Percentiles rank a stretch among this genome's conserved stretches.
These are phyloP conservation scores for Suillus spraguei DNA, from an alignment of 768 basidiomycete species.

Conservation along the genomic window DNA sequence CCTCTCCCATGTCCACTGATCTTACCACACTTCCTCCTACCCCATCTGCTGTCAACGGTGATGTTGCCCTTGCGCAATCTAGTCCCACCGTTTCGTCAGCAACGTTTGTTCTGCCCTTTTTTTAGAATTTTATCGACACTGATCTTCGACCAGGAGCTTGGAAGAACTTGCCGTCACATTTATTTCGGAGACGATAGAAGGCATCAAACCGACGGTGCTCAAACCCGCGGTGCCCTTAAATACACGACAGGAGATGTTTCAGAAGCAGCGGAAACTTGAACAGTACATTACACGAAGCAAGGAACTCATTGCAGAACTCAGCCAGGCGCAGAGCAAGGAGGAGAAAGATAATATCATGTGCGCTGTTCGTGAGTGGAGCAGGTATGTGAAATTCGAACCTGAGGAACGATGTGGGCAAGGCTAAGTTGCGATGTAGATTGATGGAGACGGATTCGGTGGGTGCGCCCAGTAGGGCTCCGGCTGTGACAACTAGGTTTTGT, in stretches of 20 bases:
- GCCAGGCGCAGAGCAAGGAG: slow-evolving; percentile 48
- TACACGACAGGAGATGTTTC: slow-evolving; percentile 40
- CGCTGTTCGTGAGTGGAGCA: slow-evolving; percentile 50
- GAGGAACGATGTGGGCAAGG: not conserved
- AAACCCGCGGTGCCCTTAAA: slow-evolving; percentile 16
- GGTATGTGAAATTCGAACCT: slow-evolving; percentile 43
- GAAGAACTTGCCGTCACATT: slow-evolving; percentile 60
- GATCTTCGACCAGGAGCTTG: slow-evolving; percentile 23
- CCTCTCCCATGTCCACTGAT: not conserved
- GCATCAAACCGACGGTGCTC: slow-evolving; percentile 32
- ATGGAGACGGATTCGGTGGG: slow-evolving; percentile 15
- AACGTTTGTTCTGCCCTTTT: slow-evolving; percentile 5
- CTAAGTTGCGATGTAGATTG: slow-evolving; percentile 13
- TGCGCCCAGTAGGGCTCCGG: not conserved
- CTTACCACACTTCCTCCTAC: slow-evolving; percentile 5
- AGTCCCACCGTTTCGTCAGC: slow-evolving; percentile 6
- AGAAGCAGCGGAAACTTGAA: slow-evolving; percentile 50
- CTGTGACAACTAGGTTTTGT: slow-evolving; percentile 14
- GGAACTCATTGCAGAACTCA: slow-evolving; percentile 48
- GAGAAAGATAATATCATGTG: slow-evolving; percentile 51
- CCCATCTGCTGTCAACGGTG: slow-evolving; percentile 6
- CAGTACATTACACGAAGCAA: slow-evolving; percentile 57
- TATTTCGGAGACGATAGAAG: slow-evolving; percentile 58
- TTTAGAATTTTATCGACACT: not conserved
- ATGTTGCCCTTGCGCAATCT: not conserved